These are phyloP conservation scores for Pythium sp. DNA, from an alignment of 352 stramenopile genomes.

Conservation along the genomic window DNA sequence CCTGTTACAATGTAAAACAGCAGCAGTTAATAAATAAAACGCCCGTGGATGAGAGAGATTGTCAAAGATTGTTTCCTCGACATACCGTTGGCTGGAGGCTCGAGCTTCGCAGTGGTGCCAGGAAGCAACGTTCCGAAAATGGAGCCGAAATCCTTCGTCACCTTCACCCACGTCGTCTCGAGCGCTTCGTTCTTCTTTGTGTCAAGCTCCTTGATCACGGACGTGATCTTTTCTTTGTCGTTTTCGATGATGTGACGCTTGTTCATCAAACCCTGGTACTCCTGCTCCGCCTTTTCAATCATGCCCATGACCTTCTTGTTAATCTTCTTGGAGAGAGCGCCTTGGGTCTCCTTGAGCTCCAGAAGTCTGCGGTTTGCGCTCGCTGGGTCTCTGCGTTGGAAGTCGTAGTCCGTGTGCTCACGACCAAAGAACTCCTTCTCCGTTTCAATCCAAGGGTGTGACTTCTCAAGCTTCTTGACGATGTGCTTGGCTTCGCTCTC, in stretches of 20 bases:
- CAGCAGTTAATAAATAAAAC: neutral
- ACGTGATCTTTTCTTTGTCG: conserved; percentile 99
- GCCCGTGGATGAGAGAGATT: neutral
- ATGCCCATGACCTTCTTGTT: conserved; percentile 99
- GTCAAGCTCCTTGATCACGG: conserved; percentile 99
- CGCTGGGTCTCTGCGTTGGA: conserved; percentile 85
- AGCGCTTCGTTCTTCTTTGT: conserved; percentile 98
- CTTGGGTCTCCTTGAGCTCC: conserved; percentile 92
- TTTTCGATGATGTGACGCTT: conserved; percentile 99
- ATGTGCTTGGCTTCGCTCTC: conserved; percentile 87
- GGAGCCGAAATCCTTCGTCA: conserved; percentile 99
- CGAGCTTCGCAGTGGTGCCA: conserved; percentile 97
- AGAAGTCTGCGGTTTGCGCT: conserved; percentile 87
- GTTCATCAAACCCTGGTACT: conserved; percentile 98
- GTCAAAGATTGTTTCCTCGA: neutral
- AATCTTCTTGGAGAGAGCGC: conserved; percentile 95
- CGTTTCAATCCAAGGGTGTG: conserved; percentile 96
- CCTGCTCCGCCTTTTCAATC: conserved; percentile 99
- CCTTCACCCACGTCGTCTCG: conserved; percentile 97
- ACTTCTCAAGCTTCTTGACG: conserved; percentile 91
- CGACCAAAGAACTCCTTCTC: conserved; percentile 98
- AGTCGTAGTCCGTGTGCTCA: conserved; percentile 98
- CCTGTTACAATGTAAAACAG: conserved; percentile 27
- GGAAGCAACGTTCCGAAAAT: conserved; percentile 99
- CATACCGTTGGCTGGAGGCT: conserved; percentile 90